A percentile compares a stretch with the other conserved stretches of the same genome.
Evolutionary conservation across 768 basidiomycete species (phyloP).

Genomic region (Tulasnella sp.): DNA sequence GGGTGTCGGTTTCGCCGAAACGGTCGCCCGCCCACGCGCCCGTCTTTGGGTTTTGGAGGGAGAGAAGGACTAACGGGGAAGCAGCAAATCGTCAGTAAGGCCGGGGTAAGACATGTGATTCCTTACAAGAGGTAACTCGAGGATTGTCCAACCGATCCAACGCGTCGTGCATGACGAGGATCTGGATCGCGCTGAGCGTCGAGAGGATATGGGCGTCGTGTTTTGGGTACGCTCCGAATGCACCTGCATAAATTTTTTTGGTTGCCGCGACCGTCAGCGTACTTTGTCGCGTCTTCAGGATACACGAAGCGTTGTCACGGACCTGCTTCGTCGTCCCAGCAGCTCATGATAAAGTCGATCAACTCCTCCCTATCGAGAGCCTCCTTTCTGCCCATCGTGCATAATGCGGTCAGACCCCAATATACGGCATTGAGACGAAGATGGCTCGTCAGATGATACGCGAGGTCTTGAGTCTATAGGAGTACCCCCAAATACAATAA

Average conservation of each 20-base stretch:
- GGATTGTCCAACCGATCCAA: constrained; percentile 60
- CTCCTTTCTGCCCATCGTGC: constrained; percentile 68
- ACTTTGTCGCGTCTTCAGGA: too few species aligned
- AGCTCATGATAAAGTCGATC: constrained; percentile 85
- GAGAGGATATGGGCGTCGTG: constrained; percentile 88
- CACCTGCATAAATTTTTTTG: constrained; percentile 57
- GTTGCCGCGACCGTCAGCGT: background rate
- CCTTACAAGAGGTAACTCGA: constrained; percentile 23
- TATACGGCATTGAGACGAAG: constrained; percentile 93
- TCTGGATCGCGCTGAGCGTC: constrained; percentile 89
- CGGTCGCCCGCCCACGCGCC: constrained; percentile 87
- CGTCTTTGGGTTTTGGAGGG: constrained; percentile 69
- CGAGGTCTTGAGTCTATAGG: constrained; percentile 65
- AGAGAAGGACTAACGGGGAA: constrained; percentile 65
- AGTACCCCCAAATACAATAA: too few species aligned
- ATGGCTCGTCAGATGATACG: constrained; percentile 88
- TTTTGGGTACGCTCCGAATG: constrained; percentile 84
- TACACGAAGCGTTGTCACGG: constrained; percentile 29
- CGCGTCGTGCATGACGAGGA: constrained; percentile 80
- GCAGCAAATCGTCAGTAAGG: background rate
- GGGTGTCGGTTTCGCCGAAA: constrained; percentile 90
- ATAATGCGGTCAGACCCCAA: constrained; percentile 90
- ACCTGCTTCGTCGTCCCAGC: constrained; percentile 93
- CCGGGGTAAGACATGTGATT: background rate
- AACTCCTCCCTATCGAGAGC: constrained; percentile 79